phyloP scores from a whole-genome alignment of 768 basidiomycete genomes.

The Calocybe gangraenosa region DNA sequence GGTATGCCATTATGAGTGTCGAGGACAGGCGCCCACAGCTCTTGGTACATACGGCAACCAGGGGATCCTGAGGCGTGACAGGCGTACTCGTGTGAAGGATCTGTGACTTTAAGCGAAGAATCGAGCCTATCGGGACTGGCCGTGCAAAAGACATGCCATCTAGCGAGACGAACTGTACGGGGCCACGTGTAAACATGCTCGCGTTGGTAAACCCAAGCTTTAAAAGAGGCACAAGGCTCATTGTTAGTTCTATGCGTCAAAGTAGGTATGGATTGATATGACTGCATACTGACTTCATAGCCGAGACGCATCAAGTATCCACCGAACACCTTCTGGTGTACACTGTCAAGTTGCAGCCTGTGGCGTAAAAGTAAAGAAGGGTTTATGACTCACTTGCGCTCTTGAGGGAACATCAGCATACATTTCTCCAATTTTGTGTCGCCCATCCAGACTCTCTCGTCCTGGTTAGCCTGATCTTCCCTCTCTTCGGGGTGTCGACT shows the following conservation, averaged over 20 bases:
- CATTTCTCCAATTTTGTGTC: slow-evolving; percentile 67
- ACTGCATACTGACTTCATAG: slow-evolving; percentile 50
- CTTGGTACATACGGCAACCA: slow-evolving; percentile 48
- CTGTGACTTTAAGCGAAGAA: slow-evolving; percentile 68
- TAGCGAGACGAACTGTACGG: slow-evolving; percentile 69
- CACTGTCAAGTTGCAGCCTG: slow-evolving; percentile 30
- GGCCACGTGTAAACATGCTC: slow-evolving; percentile 61
- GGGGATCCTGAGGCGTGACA: slow-evolving; percentile 38
- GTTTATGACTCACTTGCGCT: slow-evolving; percentile 58
- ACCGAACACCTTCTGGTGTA: slow-evolving; percentile 83
- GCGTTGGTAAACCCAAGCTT: slow-evolving; percentile 75
- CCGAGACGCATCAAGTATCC: slow-evolving; percentile 66
- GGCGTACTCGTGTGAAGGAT: slow-evolving; percentile 53
- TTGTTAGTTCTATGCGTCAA: not conserved
- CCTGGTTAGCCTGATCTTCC: slow-evolving; percentile 11
- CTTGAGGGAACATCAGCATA: slow-evolving; percentile 83
- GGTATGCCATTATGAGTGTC: not conserved
- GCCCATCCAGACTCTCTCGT: slow-evolving; percentile 67
- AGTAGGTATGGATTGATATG: not conserved
- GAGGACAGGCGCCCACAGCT: not conserved
- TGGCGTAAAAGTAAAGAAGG: not conserved
- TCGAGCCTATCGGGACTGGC: slow-evolving; percentile 82
- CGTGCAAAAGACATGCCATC: slow-evolving; percentile 77
- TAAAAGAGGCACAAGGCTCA: not conserved
- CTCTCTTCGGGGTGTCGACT: slow-evolving; percentile 19